A percentile compares a stretch with the other conserved stretches of the same genome.
Conservation (phyloP, 371 early-diverging fungal genomes). For the Entomophthora muscae region DNA sequence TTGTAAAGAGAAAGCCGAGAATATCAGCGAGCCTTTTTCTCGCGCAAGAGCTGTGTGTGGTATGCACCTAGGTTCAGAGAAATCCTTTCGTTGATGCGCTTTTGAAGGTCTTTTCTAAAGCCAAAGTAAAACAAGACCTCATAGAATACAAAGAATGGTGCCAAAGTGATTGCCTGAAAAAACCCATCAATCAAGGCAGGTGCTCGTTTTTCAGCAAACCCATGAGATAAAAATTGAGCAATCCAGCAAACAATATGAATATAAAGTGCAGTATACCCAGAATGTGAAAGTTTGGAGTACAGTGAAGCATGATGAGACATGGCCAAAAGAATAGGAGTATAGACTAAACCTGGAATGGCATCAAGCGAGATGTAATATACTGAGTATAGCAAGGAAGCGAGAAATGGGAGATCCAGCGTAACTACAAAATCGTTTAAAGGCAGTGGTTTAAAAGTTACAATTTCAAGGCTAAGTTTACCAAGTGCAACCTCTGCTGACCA, state of each 20-base stretch:
- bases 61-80: neutral
- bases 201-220: conserved; percentile 65
- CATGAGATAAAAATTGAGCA: conserved; percentile 79
- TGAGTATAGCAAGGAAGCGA: conserved; percentile 30
- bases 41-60: neutral
- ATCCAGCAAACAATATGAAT: conserved; percentile 65
- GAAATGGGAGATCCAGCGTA: conserved; percentile 29
- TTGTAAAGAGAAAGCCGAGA: too few relatives aligned
- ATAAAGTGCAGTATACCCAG: conserved; percentile 25
- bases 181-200: conserved; percentile 79
- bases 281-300: conserved; percentile 26
- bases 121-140: conserved; percentile 76
- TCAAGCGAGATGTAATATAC: conserved; percentile 66
- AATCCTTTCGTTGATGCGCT: conserved; percentile 8
- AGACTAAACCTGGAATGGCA: conserved; percentile 49
- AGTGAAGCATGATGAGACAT: conserved; percentile 36
- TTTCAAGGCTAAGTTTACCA: conserved; percentile 32
- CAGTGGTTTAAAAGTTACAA: conserved; percentile 11
- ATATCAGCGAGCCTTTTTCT: too few relatives aligned
- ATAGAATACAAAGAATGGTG: conserved; percentile 85
- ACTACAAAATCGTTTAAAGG: conserved; percentile 11
- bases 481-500: conserved; percentile 57
- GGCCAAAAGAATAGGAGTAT: conserved; percentile 35
- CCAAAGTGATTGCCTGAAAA: conserved; percentile 76
- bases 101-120: conserved; percentile 39